Base-by-base conservation (phyloP, 345 rosid genomes). In the Dipteronia sinensis region DNA sequence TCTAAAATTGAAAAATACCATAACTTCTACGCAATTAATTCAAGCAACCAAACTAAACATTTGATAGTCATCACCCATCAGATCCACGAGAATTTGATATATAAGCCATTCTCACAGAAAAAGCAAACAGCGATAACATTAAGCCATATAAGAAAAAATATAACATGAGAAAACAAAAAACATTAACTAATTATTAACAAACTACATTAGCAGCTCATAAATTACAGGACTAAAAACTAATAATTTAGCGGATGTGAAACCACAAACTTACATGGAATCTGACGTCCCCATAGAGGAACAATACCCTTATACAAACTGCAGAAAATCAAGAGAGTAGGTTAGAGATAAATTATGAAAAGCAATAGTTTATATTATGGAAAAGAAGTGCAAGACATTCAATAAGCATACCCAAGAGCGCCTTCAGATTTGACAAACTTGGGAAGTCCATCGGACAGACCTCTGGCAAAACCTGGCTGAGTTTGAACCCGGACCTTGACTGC, bases 261-360 rank as follows among this genome's bases (percentile, higher is more conserved):
- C 8, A 10, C 46, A 40, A 71, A 86, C 98, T 90, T 86, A 94
- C 99, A 97, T 74, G 99, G 99, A 84, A 94, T 94, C 81, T 97
- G 99, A 77, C 99, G 98, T 63, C 98, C 99, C 98, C 98, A 97
- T 7, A 97, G 96, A 46, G 99, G 99, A 83, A 82, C 98, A 63
- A 97, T 64, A 71, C 98, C 99, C 86, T 94, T 97, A 80, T 97
- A 97, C 91, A 97, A 85, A 78, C 99, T 97, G 90, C 79, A 82
- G 69, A 3, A 10, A 61, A 70, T 17, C 64, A 67, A 62, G 25
- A n/a, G n/a, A 25, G 51, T 61, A 71, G 3, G 76, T 80, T 44
- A 79, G 56, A 62, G 9, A 71, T 46, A 19, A 23, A 68, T 38
- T 67, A 27, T 31, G 1, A 51, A 3, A 72, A 40, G n/a, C 9